These are phyloP conservation scores for Syzygium aromaticum DNA, from an alignment of 345 rosid genomes.

Conservation along the genomic window DNA sequence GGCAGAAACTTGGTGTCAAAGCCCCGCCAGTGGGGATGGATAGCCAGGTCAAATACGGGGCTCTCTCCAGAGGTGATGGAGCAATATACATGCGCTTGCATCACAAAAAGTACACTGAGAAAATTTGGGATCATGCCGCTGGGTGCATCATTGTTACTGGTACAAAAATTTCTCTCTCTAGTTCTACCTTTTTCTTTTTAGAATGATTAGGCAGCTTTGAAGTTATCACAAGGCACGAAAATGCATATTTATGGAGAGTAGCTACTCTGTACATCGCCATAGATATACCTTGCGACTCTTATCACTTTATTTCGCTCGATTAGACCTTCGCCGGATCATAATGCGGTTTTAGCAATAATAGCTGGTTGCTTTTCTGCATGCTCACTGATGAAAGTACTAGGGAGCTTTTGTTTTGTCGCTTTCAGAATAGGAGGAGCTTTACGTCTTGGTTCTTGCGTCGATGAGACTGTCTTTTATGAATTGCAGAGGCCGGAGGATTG, in stretches of 20 bases:
- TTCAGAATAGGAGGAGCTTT: neutral
- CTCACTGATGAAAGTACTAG: neutral
- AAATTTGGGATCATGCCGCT: slow-evolving; percentile 99
- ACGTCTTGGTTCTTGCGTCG: neutral
- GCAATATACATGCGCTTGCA: slow-evolving; percentile 80
- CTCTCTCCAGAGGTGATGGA: slow-evolving; percentile 93
- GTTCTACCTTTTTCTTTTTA: neutral
- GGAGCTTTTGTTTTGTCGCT: neutral
- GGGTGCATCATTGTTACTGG: slow-evolving; percentile 88
- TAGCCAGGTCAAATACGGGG: slow-evolving; percentile 95
- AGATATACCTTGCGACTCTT: neutral
- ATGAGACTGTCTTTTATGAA: neutral
- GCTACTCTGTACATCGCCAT: neutral
- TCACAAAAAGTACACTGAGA: slow-evolving; percentile 79
- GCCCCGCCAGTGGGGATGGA: slow-evolving; percentile 89
- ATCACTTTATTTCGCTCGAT: neutral
- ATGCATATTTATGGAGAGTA: neutral
- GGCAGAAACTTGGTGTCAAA: slow-evolving; percentile 88
- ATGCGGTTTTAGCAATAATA: neutral
- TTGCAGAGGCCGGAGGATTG: slow-evolving; percentile 87
- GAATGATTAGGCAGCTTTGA: neutral
- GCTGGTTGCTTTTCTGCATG: neutral
- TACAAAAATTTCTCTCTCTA: slow-evolving; percentile 11
- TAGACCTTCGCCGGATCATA: neutral
- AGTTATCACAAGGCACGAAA: neutral